Evolutionary conservation across 805 yeast genomes (phyloP), one percentile per base, ranked within the genome.

Genomic region (Candida sonorensis): DNA sequence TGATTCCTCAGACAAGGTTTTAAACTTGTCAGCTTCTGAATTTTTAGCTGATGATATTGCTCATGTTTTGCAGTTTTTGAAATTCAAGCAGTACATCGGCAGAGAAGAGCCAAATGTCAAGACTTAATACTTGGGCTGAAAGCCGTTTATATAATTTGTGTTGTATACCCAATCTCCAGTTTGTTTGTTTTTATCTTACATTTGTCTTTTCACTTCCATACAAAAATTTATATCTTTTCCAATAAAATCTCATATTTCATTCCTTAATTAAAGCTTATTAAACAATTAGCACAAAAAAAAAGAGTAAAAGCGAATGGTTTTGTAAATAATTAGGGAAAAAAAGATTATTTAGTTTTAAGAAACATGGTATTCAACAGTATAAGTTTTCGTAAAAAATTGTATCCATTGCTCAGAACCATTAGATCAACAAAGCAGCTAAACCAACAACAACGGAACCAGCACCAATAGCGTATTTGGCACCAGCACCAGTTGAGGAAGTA

Each of bases 81-180:
- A 75, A 46, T 75, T 90, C 58, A 62, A 82, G 51, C 75, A 82
- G 53, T 71, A 64, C 46, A 70, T 88, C 43, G 94, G 92, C 38
- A 80, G 81, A 46, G 84, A 75, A 25, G 79, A 75, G 55, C 98
- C 98, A 18, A 90, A 85, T 50, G 98, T 90, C 37, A 77, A 69
- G 55, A 90, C 97, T 16, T 87, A 57, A 44, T 8, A 10, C 15
- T 28, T 10, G 4, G 11, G 14, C 5, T 27, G 4, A 5, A 7
- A 19, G 7, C 10, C 10, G 21, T 10, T 19, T 10, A 19, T 19
- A 19, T 19, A n/a, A n/a, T n/a, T n/a, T n/a, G n/a, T n/a, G n/a
- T n/a, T n/a, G n/a, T n/a, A n/a, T n/a, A n/a, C n/a, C n/a, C n/a
- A n/a, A n/a, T n/a, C n/a, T n/a, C n/a, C n/a, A n/a, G n/a, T n/a